phyloP scores from a whole-genome alignment of 2,329 filamentous ascomycete species.

The Zelopaecilomyces penicillatus region DNA sequence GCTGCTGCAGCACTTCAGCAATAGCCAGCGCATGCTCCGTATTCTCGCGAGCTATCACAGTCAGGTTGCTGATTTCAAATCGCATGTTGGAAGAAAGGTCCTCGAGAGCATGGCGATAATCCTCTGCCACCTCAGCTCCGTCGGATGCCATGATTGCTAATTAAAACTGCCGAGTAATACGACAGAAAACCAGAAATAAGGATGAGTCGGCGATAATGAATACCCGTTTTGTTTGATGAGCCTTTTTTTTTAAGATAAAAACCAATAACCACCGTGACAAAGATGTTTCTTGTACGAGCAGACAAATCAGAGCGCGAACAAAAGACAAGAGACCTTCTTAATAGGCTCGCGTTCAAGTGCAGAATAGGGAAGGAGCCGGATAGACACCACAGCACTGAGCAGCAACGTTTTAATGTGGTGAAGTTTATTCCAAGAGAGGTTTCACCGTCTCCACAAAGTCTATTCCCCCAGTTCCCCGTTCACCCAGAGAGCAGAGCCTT shows the following conservation, averaged over 20 bases:
- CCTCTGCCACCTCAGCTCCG: slow-evolving; percentile 81
- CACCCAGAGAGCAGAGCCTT: slow-evolving; percentile 14
- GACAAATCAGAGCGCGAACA: too few species aligned
- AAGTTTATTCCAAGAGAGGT: slow-evolving; percentile 23
- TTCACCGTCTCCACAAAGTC: slow-evolving; percentile 14
- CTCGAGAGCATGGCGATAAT: slow-evolving; percentile 88
- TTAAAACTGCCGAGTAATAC: background rate
- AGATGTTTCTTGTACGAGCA: too few species aligned
- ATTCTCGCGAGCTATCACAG: slow-evolving; percentile 94
- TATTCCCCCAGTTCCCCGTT: slow-evolving; percentile 15
- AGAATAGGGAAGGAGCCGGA: background rate
- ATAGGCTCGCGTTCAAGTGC: too few species aligned
- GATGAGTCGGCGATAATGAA: too few species aligned
- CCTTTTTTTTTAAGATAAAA: too few species aligned
- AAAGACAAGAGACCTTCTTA: too few species aligned
- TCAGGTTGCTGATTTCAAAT: slow-evolving; percentile 94
- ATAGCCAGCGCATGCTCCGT: slow-evolving; percentile 93
- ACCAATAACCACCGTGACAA: too few species aligned
- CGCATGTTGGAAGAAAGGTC: slow-evolving; percentile 86
- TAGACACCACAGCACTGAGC: slow-evolving; percentile 12
- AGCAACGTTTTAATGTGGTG: slow-evolving; percentile 17
- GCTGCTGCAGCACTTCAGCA: slow-evolving; percentile 79
- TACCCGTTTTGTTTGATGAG: too few species aligned
- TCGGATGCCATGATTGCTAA: slow-evolving; percentile 39
- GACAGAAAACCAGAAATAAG: too few species aligned